phyloP scores from a whole-genome alignment of 2,329 filamentous ascomycete genomes.

The Aspergillus fumigatus region DNA sequence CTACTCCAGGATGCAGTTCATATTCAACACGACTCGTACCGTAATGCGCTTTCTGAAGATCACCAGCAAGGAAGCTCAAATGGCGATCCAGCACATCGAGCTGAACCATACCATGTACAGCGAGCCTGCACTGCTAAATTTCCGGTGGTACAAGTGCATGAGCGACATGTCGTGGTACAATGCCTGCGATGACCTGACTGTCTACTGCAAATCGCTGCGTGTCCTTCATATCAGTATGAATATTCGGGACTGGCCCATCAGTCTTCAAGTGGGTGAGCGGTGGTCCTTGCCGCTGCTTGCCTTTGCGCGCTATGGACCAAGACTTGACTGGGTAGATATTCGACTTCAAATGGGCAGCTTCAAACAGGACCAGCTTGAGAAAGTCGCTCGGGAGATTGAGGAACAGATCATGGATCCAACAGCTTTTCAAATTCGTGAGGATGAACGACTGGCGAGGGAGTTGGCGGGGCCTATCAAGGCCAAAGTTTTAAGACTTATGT shows the following conservation, averaged over 20 bases:
- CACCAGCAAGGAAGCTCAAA: conserved; percentile 53
- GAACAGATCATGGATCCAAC: conserved; percentile 15
- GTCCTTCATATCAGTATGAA: conserved; percentile 15
- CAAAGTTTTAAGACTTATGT: conserved; percentile 11
- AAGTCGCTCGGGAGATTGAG: conserved; percentile 14
- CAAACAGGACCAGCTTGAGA: conserved; percentile 5
- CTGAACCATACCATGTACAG: conserved; percentile 22
- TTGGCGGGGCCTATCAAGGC: conserved; percentile 9
- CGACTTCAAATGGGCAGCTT: conserved; percentile 12
- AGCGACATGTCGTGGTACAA: conserved; percentile 18
- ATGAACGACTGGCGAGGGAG: conserved; percentile 12
- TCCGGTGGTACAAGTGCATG: conserved; percentile 14
- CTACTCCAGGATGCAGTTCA: conserved; percentile 42
- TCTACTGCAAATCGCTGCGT: conserved; percentile 7
- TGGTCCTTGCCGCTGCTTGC: conserved; percentile 19
- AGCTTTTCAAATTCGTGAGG: conserved; percentile 13
- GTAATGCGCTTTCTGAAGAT: conserved; percentile 26
- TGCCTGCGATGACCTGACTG: conserved; percentile 13
- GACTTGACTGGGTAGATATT: conserved; percentile 13
- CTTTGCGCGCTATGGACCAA: conserved; percentile 6
- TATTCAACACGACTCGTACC: conserved; percentile 15
- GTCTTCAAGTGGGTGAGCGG: conserved; percentile 14
- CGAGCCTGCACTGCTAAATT: conserved; percentile 14
- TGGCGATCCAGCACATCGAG: conserved; percentile 43
- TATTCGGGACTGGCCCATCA: conserved; percentile 18